These are phyloP conservation scores for Colletotrichum agaves DNA, from an alignment of 2,329 filamentous ascomycete genomes.

Conservation along the genomic window DNA sequence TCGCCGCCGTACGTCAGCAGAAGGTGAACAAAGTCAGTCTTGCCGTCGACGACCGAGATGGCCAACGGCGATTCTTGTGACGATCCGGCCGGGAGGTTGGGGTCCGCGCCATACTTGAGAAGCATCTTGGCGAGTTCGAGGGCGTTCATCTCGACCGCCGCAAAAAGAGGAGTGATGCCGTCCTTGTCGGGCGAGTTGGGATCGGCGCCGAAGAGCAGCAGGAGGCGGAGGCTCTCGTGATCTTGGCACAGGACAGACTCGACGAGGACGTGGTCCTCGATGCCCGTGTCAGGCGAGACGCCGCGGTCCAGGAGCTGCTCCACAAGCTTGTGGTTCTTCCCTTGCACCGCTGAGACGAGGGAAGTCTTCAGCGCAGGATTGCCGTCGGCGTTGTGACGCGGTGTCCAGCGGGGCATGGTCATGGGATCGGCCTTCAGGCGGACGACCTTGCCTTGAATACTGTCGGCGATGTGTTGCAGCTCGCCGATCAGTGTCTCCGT, in stretches of 20 bases:
- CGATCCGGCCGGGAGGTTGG: constrained; percentile 61
- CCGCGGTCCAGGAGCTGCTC: constrained; percentile 69
- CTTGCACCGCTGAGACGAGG: constrained; percentile 65
- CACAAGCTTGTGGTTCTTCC: constrained; percentile 65
- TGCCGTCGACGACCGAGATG: constrained; percentile 60
- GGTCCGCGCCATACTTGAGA: constrained; percentile 72
- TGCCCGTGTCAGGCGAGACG: constrained; percentile 60
- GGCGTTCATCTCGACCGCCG: constrained; percentile 62
- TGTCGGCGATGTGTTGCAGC: constrained; percentile 38
- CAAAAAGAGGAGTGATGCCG: constrained; percentile 62
- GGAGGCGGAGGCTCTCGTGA: constrained; percentile 62
- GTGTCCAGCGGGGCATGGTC: constrained; percentile 62
- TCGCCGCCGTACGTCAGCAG: constrained; percentile 72
- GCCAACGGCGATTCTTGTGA: constrained; percentile 66
- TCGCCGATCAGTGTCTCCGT: constrained; percentile 49
- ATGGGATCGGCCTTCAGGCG: constrained; percentile 61
- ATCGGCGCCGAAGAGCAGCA: constrained; percentile 67
- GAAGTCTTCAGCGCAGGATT: constrained; percentile 58
- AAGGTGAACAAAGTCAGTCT: constrained; percentile 67
- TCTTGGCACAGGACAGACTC: constrained; percentile 64
- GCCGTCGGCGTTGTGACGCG: constrained; percentile 55
- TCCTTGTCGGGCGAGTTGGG: constrained; percentile 62
- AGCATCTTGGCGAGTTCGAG: constrained; percentile 67
- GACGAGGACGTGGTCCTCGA: constrained; percentile 60
- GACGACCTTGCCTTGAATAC: constrained; percentile 50